A percentile compares a stretch with the other conserved stretches of the same genome.
phyloP scores from a whole-genome alignment of 2,329 filamentous ascomycete genomes.

The Pseudocercospora pini-densiflorae region DNA sequence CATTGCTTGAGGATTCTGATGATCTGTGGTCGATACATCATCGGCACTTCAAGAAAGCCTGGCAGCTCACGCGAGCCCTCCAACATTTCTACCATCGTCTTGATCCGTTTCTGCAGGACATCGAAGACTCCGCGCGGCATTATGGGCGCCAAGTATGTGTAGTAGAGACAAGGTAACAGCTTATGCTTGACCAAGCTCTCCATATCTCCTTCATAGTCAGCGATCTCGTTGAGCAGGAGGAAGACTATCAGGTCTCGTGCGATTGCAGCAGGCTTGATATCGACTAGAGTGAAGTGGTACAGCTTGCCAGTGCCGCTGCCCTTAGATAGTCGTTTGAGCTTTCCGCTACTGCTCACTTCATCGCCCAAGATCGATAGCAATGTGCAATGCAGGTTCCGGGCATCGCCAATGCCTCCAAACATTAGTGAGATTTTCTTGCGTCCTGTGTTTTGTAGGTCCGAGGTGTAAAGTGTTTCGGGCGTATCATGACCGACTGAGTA shows the following conservation, averaged over 20 bases:
- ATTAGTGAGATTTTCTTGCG: slow-evolving; percentile 17
- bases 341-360: neutral
- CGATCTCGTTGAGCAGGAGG: slow-evolving; percentile 7
- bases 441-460: neutral
- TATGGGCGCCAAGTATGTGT: slow-evolving; percentile 18
- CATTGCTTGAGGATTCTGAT: slow-evolving; percentile 7
- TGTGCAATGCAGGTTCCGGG: slow-evolving; percentile 13
- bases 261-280: slow-evolving; percentile 15
- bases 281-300: slow-evolving; percentile 20
- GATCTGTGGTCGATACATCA: neutral
- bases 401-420: slow-evolving; percentile 20
- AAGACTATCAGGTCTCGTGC: slow-evolving; percentile 16
- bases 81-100: slow-evolving; percentile 9
- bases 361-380: slow-evolving; percentile 6
- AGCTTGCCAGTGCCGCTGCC: neutral
- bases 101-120: slow-evolving; percentile 15
- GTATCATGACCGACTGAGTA: slow-evolving; percentile 22
- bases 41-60: slow-evolving; percentile 6
- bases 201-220: neutral
- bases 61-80: neutral
- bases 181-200: neutral
- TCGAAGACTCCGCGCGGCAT: slow-evolving; percentile 16
- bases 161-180: slow-evolving; percentile 15
- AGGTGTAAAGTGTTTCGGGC: slow-evolving; percentile 18
- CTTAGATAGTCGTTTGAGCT: neutral